Base-by-base conservation (phyloP, 2,329 filamentous ascomycete genomes). In the Fusarium piperis region DNA sequence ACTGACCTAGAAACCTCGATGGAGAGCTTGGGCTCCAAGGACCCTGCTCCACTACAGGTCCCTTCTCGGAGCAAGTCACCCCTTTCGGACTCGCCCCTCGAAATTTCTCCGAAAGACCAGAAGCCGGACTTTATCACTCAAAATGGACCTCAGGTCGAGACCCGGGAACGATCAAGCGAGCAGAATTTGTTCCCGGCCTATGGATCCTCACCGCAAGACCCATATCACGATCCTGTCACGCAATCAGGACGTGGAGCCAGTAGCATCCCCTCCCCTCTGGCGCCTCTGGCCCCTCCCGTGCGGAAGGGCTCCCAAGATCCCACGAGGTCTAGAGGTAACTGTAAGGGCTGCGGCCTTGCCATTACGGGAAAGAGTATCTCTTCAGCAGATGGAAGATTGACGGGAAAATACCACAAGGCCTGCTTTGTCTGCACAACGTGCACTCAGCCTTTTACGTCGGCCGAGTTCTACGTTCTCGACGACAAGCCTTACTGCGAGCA, bases 381-480 rank as follows among this genome's bases (percentile, higher is more conserved):
- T 35, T 97, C 94, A 15, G 94, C 94, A 1, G 96, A 98, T 76
- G 96, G 96, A 16, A 91, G 95, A 26, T 85, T 99, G 26, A 97
- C 94, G 0, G 96, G 96, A 11, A 92, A 94, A 70, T 99, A 97
- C 81, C 96, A 99, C 85, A 97, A 97, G 80, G 89, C 92, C 6
- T 99, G 95, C 80, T 98, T 99, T 79, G 93, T 95, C 12, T 99
- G 96, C 86, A 89, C 90, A 6, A 94, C 92, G 2, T 99, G 96
- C 83, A 85, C 86, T 12, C 87, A 91, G 60, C 92, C 94, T 1
- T 99, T 98, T 78, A 86, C 91, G 20, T 97, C 94, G 0, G 89
- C 94, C 2, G 94, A 96, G 65, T 98, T 98, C 76, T 99, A 99
- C 79, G 95, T 99, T 12, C 89, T 94, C 66, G 84, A 92, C 71